A percentile compares a stretch with the other conserved stretches of the same genome.
Evolutionary conservation across 1,284 basidiomycete species (phyloP).

Genomic region (Ceratobasidium sp.): DNA sequence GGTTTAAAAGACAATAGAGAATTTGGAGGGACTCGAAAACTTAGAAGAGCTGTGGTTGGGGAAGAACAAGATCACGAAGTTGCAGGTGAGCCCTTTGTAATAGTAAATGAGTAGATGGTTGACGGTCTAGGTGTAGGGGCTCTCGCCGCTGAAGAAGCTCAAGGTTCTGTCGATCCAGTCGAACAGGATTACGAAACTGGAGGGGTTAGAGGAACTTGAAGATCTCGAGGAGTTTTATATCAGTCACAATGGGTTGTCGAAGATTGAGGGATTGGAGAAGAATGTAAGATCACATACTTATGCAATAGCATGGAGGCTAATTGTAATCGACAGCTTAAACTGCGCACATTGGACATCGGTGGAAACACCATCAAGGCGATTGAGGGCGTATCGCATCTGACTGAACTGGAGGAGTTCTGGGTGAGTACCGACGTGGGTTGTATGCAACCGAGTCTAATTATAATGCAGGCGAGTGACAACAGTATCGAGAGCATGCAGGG

Average conservation of each 20-base stretch:
- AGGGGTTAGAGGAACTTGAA: constrained; percentile 76
- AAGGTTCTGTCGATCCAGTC: constrained; percentile 90
- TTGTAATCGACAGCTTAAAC: constrained; percentile 64
- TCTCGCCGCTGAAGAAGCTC: constrained; percentile 74
- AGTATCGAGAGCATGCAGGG: constrained; percentile 74
- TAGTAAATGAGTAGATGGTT: not conserved
- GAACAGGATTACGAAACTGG: constrained; percentile 91
- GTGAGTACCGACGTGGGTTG: constrained; percentile 59
- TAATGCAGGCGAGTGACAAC: constrained; percentile 84
- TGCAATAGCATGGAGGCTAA: constrained; percentile 1
- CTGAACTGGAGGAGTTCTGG: constrained; percentile 90
- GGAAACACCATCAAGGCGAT: constrained; percentile 84
- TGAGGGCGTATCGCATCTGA: constrained; percentile 84
- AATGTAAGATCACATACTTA: constrained; percentile 65
- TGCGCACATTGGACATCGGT: constrained; percentile 89
- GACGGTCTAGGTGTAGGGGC: constrained; percentile 57
- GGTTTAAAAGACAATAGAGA: constrained; percentile 86
- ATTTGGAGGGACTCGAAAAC: constrained; percentile 81
- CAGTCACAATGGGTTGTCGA: constrained; percentile 90
- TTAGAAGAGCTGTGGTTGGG: constrained; percentile 96
- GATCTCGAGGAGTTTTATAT: constrained; percentile 92
- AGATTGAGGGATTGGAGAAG: constrained; percentile 86
- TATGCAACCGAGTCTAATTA: not conserved
- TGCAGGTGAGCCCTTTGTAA: constrained; percentile 68
- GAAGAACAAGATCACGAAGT: constrained; percentile 93